These are phyloP conservation scores for Eimeria nieschulzi DNA, from an alignment of 169 alveolate species.

Conservation along the genomic window DNA sequence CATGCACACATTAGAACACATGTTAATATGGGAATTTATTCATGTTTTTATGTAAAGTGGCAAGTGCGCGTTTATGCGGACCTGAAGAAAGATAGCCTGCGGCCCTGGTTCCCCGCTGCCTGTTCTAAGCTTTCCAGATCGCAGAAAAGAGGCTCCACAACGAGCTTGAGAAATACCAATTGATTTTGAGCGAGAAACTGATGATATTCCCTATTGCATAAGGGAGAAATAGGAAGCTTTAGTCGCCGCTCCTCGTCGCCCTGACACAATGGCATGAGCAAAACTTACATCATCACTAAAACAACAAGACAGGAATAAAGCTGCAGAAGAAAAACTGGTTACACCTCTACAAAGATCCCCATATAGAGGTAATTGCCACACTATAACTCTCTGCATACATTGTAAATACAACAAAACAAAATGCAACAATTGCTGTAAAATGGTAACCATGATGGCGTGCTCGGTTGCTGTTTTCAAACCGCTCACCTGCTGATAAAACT, in stretches of 20 bases:
- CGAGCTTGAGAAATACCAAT: slow-evolving; percentile 85
- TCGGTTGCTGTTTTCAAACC: neutral
- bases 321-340: neutral
- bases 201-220: slow-evolving; percentile 90
- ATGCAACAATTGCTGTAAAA: no score
- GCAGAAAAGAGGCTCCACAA: slow-evolving; percentile 84
- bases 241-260: slow-evolving; percentile 86
- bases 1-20: no score
- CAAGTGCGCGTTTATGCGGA: no score
- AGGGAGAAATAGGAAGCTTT: slow-evolving; percentile 86
- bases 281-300: neutral
- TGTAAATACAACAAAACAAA: no score
- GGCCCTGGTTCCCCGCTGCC: neutral
- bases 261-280: slow-evolving; percentile 71
- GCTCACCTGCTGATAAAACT: slow-evolving; percentile 56
- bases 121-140: slow-evolving; percentile 69
- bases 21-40: no score
- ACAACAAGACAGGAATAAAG: neutral
- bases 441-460: no score
- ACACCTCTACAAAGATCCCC: neutral
- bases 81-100: no score
- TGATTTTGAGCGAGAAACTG: slow-evolving; percentile 87
- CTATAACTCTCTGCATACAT: no score
- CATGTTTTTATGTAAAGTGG: no score
- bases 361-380: no score